phyloP scores from a whole-genome alignment of 768 basidiomycete genomes.

The Lentinula detonsa region DNA sequence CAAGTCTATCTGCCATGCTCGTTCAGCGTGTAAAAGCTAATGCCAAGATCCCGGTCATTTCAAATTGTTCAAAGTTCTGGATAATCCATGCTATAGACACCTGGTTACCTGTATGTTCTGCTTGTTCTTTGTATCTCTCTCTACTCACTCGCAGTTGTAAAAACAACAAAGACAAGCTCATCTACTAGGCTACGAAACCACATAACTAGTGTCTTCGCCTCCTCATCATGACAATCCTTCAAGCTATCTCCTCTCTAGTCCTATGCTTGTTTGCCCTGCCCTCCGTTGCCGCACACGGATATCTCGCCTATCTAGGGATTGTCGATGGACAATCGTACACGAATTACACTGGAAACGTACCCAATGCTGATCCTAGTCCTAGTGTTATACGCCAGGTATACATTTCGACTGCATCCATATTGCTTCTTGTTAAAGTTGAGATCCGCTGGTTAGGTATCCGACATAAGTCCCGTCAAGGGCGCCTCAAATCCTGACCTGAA shows the following conservation, averaged over 20 bases:
- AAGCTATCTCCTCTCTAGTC: not conserved
- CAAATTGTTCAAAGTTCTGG: not conserved
- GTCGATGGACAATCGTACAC: constrained; percentile 34
- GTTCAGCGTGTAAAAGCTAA: not conserved
- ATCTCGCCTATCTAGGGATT: constrained; percentile 32
- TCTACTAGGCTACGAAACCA: not conserved
- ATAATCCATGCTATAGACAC: not conserved
- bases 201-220: not conserved
- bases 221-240: not conserved
- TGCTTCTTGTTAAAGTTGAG: too few relatives aligned
- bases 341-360: constrained; percentile 27
- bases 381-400: constrained; percentile 41
- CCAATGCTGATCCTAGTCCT: constrained; percentile 29
- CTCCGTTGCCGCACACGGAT: constrained; percentile 36
- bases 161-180: not conserved
- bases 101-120: not conserved
- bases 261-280: constrained; percentile 13
- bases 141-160: not conserved
- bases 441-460: not conserved
- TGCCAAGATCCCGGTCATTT: not conserved
- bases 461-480: constrained; percentile 36
- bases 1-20: not conserved
- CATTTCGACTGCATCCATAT: not conserved
- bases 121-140: not conserved
- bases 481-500: constrained; percentile 34